Evolutionary conservation across 2,329 filamentous ascomycete genomes (phyloP), one percentile per base, ranked within the genome.

Genomic region (Paracamarosporium sp.): DNA sequence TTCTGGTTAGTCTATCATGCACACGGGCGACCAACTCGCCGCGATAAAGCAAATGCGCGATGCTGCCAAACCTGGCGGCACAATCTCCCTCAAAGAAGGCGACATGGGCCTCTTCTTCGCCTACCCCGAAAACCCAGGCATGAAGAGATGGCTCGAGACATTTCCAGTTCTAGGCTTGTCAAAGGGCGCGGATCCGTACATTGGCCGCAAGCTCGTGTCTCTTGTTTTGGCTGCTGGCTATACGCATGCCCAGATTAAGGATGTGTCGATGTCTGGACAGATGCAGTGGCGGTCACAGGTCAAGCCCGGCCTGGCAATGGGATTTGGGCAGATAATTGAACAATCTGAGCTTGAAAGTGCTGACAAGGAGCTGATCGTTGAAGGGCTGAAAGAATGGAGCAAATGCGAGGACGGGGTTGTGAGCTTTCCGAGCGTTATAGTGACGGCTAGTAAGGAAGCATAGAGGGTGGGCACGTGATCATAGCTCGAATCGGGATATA

Each of bases 271-370:
- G 45, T 24, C 31, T 15, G 45, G 30, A 2, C 45, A 48, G 45
- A 48, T 48, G 30, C 45, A 48, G 30, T 48, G 45, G 45, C 45
- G 45, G 22, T 30, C 45, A 25, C 45, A 48, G 30, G 45, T 48
- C 30, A 48, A 48, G 22, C 30, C 45, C 13, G 45, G 45, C 3
- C 7, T 48, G 30, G 45, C 36, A 20, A 36, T 27, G 45, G 30
- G 45, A 2, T 35, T 48, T 28, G 45, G 45, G 11, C 30, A 48
- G 30, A 48, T 48, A 15, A 24, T 48, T 6, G 22, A 30, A 20
- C 30, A 33, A 11, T 28, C 45, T 11, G 30, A 27, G 30, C 20
- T 48, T 11, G 45, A 17, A 11, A 30, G 36, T 11, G 45, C 12
- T 6, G 45, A 48, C 30, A 48, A 48, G 45, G 27, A 48, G 45